phyloP scores from a whole-genome alignment of 108 stramenopile species.

The Parietichytrium sp. region DNA sequence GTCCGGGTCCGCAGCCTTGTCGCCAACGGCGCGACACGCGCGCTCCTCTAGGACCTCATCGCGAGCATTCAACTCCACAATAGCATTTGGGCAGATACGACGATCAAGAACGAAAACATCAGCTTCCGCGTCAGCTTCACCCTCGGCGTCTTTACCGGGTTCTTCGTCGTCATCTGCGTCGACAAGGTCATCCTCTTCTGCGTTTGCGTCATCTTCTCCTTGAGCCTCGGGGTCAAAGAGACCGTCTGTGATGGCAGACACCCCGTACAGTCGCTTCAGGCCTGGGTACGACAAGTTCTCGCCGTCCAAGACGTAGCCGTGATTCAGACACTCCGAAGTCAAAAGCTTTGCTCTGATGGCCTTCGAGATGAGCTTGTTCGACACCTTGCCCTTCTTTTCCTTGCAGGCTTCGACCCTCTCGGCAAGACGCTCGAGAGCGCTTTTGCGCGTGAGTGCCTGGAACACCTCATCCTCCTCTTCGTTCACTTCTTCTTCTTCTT shows the following conservation, averaged over 20 bases:
- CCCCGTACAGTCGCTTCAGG: background rate
- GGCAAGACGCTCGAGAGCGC: background rate
- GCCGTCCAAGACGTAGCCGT: constrained; percentile 6
- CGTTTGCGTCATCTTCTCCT: background rate
- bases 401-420: background rate
- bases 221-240: background rate
- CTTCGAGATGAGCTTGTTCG: background rate
- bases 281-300: background rate
- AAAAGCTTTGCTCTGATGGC: background rate
- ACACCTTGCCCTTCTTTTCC: background rate
- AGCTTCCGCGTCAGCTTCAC: background rate
- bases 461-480: background rate
- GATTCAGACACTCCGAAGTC: background rate
- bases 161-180: constrained; percentile 7
- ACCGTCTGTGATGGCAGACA: background rate
- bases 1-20: background rate
- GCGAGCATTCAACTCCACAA: background rate
- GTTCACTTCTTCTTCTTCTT: background rate
- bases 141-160: background rate
- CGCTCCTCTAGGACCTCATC: background rate
- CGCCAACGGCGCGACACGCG: background rate
- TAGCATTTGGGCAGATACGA: background rate
- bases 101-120: background rate
- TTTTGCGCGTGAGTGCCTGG: background rate
- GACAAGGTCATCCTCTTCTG: background rate